Conservation (phyloP, 2,329 filamentous ascomycete species). For the Parastagonospora avenae region DNA sequence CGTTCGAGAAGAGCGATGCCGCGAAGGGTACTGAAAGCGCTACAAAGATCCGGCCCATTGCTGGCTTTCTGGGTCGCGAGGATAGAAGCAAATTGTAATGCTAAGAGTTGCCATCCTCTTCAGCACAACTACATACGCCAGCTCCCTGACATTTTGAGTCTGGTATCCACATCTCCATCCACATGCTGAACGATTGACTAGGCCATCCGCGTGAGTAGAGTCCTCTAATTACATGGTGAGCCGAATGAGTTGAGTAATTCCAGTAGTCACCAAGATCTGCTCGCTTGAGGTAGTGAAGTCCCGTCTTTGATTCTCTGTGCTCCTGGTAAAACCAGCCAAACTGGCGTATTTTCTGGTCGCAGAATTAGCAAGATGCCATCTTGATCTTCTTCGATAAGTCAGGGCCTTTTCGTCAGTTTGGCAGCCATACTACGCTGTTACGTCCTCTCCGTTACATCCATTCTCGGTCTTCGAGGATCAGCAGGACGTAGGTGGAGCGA, state of each 20-base stretch:
- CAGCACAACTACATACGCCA: not conserved
- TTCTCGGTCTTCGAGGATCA: too few relatives aligned
- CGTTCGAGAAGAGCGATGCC: constrained; percentile 15
- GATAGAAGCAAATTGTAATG: constrained; percentile 12
- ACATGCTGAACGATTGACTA: not conserved
- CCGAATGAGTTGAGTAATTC: constrained; percentile 6
- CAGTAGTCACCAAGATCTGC: constrained; percentile 15
- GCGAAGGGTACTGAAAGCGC: constrained; percentile 8
- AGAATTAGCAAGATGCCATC: not conserved
- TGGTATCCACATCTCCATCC: constrained; percentile 21
- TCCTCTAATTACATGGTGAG: constrained; percentile 6
- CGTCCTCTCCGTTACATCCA: too few relatives aligned
- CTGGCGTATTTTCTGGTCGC: constrained; percentile 7
- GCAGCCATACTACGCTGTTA: too few relatives aligned
- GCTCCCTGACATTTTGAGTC: constrained; percentile 4
- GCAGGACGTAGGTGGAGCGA: not conserved
- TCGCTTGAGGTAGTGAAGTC: constrained; percentile 10
- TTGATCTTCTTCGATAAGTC: not conserved
- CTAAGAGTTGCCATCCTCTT: not conserved
- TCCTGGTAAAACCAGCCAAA: constrained; percentile 17
- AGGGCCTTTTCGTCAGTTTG: not conserved
- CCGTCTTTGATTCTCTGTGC: constrained; percentile 1
- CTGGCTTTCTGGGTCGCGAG: constrained; percentile 25
- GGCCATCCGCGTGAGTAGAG: not conserved
- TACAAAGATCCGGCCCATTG: constrained; percentile 19